These are phyloP conservation scores for Entoloma clypeatum DNA, from an alignment of 1,284 basidiomycete genomes.

Conservation along the genomic window DNA sequence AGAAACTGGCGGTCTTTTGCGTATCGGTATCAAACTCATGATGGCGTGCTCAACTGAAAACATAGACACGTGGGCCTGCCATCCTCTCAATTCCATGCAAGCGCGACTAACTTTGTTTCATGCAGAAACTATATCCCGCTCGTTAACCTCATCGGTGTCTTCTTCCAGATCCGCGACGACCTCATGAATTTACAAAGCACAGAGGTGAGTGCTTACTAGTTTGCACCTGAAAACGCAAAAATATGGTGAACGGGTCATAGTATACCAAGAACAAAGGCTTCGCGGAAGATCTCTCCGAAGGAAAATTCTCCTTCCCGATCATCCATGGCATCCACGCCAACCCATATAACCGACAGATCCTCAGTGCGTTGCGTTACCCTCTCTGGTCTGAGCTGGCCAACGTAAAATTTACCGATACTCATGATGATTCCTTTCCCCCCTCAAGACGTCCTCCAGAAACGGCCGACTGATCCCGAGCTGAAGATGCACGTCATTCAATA, in stretches of 20 bases:
- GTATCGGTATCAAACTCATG: conserved; percentile 93
- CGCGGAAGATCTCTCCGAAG: conserved; percentile 91
- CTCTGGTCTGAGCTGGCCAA: neutral
- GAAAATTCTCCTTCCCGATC: conserved; percentile 94
- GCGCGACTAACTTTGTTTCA: conserved; percentile 6
- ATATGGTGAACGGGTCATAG: too few relatives aligned
- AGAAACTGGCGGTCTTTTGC: conserved; percentile 94
- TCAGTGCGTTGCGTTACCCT: conserved; percentile 55
- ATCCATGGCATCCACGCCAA: conserved; percentile 84
- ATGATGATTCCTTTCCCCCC: neutral
- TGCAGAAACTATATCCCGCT: conserved; percentile 86
- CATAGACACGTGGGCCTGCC: conserved; percentile 50
- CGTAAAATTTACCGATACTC: neutral
- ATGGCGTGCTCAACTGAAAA: conserved; percentile 77
- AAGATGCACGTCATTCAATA: conserved; percentile 79
- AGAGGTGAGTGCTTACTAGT: conserved; percentile 64
- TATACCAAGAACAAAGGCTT: conserved; percentile 91
- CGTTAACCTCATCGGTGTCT: conserved; percentile 92
- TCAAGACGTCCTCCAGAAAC: conserved; percentile 89
- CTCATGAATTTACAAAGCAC: conserved; percentile 92
- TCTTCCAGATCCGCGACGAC: conserved; percentile 95
- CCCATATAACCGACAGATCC: conserved; percentile 66
- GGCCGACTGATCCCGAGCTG: conserved; percentile 72
- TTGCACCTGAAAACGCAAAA: too few relatives aligned
- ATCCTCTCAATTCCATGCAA: neutral